phyloP scores from a whole-genome alignment of 306 rosid genomes.

The Ochetophila trinervis region DNA sequence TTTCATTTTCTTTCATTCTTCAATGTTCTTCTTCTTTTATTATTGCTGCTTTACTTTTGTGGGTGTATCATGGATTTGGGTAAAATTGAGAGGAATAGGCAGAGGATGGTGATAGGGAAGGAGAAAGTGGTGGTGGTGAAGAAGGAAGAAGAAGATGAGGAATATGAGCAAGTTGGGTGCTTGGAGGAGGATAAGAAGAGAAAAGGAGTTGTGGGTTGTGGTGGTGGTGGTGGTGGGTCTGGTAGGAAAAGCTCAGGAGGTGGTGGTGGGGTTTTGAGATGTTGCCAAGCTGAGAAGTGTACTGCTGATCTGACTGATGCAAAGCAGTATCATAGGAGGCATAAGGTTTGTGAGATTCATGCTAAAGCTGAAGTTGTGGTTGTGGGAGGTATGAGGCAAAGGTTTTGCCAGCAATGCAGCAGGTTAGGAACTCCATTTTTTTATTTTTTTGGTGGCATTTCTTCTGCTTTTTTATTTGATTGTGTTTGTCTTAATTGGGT shows the following conservation, averaged over 20 bases:
- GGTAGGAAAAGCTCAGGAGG: conserved; percentile 28
- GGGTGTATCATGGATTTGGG: conserved; percentile 28
- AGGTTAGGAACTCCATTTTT: conserved; percentile 39
- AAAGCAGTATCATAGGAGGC: conserved; percentile 60
- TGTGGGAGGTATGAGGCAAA: conserved; percentile 48
- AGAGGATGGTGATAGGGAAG: conserved; percentile 32
- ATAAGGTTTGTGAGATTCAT: conserved; percentile 65
- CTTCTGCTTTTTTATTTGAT: not conserved
- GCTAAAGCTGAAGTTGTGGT: conserved; percentile 66
- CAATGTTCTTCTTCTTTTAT: not conserved
- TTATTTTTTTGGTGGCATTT: not conserved
- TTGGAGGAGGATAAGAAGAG: conserved; percentile 37
- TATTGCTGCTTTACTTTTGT: not conserved
- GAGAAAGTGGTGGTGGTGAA: conserved; percentile 27
- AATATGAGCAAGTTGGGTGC: conserved; percentile 7
- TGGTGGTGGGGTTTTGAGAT: conserved; percentile 24
- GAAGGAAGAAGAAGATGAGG: conserved; percentile 15
- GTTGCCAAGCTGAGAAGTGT: conserved; percentile 75
- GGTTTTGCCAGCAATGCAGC: conserved; percentile 90
- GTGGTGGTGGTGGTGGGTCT: conserved; percentile 14
- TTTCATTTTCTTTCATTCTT: not conserved
- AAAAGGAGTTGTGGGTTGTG: conserved; percentile 18
- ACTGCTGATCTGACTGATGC: conserved; percentile 53
- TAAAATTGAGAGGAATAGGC: conserved; percentile 26
- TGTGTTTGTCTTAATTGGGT: not conserved